A percentile compares a stretch with the other conserved stretches of the same genome.
phyloP scores from a whole-genome alignment of 768 basidiomycete genomes.

The Mycena crocata region DNA sequence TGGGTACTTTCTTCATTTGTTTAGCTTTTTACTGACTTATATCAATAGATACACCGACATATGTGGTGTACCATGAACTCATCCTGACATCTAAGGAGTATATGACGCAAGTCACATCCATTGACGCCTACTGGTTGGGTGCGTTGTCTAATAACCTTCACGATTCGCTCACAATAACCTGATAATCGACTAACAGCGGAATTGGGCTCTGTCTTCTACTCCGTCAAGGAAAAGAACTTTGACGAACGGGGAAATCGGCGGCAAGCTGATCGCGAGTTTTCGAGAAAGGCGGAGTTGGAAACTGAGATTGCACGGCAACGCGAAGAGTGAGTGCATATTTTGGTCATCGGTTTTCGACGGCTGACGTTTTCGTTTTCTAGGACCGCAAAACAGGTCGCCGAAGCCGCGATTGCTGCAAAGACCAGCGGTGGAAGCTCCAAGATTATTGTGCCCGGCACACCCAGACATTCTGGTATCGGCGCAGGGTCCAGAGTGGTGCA shows the following conservation, averaged over 20 bases:
- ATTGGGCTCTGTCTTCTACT: constrained; percentile 96
- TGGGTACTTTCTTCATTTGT: constrained; percentile 43
- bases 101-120: constrained; percentile 99
- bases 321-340: constrained; percentile 66
- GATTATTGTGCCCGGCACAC: constrained; percentile 85
- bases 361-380: constrained; percentile 48
- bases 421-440: constrained; percentile 64
- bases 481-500: constrained; percentile 73
- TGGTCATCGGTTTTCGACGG: not conserved
- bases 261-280: constrained; percentile 90
- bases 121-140: constrained; percentile 98
- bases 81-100: constrained; percentile 97
- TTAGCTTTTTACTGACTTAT: constrained; percentile 23
- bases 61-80: constrained; percentile 96
- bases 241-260: constrained; percentile 85
- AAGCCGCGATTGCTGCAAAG: constrained; percentile 69
- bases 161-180: not conserved
- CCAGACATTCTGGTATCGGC: constrained; percentile 75
- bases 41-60: constrained; percentile 87
- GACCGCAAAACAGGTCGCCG: constrained; percentile 69
- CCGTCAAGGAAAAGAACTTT: constrained; percentile 97
- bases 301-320: constrained; percentile 89
- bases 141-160: constrained; percentile 36
- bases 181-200: constrained; percentile 67
- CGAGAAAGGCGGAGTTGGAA: constrained; percentile 90